Base-by-base conservation (phyloP, 805 yeast genomes). In the Zygoascus tannicola region DNA sequence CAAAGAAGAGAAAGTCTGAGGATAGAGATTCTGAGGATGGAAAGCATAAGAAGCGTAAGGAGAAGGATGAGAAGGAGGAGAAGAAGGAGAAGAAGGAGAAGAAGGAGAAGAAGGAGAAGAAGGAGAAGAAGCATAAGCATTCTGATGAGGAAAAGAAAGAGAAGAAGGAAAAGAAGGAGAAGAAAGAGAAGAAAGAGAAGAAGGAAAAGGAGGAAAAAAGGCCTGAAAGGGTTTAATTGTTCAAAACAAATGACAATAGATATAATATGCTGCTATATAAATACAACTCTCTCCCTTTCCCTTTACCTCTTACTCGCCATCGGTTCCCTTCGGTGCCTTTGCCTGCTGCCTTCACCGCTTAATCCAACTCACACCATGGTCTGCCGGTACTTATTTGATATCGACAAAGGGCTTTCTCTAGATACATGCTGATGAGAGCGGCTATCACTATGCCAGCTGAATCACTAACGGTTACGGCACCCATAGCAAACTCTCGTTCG, bases 401-500 rank as follows among this genome's bases (percentile, higher is more conserved):
- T 2, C 64, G 56, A 57, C 98, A 90, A 16, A 90, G 66, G 1
- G 65, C 53, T 14, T 83, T 80, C 56, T 90, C 97, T 7, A 88
- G 61, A 71, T 78, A 71, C 65, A 84, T 65, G 16, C 87, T 86
- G 2, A 85, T 58, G 8, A 78, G 56, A 0, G 95, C 96, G 3
- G 97, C 94, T 0, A 83, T 19, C 5, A 85, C 82, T 12, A 88
- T 76, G 0, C 98, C 98, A 10, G 80, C 75, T 1, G 88, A 79
- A 56, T 85, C 95, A 46, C 94, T 81, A 45, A 85, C 74, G 0
- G 92, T 83, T 1, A 83, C 90, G 3, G 88, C 75, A 2, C 94
- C 95, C 67, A 86, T 69, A 0, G 87, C 77, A 61, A 86, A 81
- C 64, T 85, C 88, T 48, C 90, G 67, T 55, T 81, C 74, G 12